Conservation (phyloP, 805 yeast genomes). For the Yamadazyma endophytica region DNA sequence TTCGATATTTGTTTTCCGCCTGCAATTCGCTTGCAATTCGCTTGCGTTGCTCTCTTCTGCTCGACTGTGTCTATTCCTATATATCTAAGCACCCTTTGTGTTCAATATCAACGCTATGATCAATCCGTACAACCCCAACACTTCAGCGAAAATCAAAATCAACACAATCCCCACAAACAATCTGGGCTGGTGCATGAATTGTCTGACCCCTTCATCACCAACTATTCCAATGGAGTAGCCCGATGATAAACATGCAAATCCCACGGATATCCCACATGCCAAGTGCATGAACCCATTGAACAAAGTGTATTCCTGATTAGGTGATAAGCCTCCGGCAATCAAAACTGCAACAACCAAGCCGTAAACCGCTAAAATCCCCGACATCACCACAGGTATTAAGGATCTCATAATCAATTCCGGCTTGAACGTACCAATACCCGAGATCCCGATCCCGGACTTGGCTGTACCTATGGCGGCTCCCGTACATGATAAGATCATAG, state of each 20-base stretch:
- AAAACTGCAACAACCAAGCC: slow-evolving; percentile 95
- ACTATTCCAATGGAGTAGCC: slow-evolving; percentile 99
- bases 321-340: slow-evolving; percentile 86
- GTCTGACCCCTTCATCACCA: slow-evolving; percentile 99
- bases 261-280: slow-evolving; percentile 97
- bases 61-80: no score
- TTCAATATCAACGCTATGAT: slow-evolving; percentile 89
- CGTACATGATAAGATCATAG: slow-evolving; percentile 87
- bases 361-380: slow-evolving; percentile 95
- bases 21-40: no score
- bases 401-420: slow-evolving; percentile 97
- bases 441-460: slow-evolving; percentile 95
- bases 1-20: no score
- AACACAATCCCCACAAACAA: slow-evolving; percentile 97
- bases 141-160: slow-evolving; percentile 98
- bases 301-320: slow-evolving; percentile 74
- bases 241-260: slow-evolving; percentile 95
- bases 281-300: slow-evolving; percentile 97
- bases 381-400: slow-evolving; percentile 95
- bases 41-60: no score
- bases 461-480: slow-evolving; percentile 99
- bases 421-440: slow-evolving; percentile 96
- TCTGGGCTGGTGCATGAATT: slow-evolving; percentile 97
- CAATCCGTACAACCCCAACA: slow-evolving; percentile 97
- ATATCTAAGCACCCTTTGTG: no score